Base-by-base conservation (phyloP, 371 early-diverging fungal species). In the Lichtheimia corymbifera region DNA sequence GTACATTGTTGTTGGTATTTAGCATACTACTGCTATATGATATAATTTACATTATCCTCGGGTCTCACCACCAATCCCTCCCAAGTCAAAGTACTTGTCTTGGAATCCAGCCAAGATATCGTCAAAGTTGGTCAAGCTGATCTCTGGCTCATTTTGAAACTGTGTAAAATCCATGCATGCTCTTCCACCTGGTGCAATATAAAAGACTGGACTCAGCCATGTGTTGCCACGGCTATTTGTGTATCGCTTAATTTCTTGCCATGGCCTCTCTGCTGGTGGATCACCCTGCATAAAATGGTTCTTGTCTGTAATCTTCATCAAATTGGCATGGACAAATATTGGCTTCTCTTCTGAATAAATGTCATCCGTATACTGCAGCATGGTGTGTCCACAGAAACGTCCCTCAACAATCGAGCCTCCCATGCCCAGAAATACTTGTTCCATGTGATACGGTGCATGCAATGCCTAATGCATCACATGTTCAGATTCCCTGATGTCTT, bases 81-180 rank as follows among this genome's bases (percentile, higher is more conserved):
- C 76, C 13, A 57, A 58, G n/a, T 66, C 62, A 63, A 79, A 79
- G 50, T 79, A 79, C 12, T 57, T 30, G 1, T 61, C 24, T 50
- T 74, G 76, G 18, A 72, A 71, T 9, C 59, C 61, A 14, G 70
- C 66, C 27, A 74, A 3, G 0, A 71, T 50, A 2, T 44, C 30
- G 55, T 76, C 76, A 55, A 79, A 74, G 4, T 54, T 20, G 43
- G 67, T 66, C 3, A 68, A 61, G 0, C 66, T 61, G 1, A 64
- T 62, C 4, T 72, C 71, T 15, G 77, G 77, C 40, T 74, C 77
- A 1, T 74, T 73, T 43, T 65, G 41, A 9, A 53, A 60, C 45
- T 64, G 62, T 1, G 64, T 63, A 45, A 74, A 74, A 52, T 79
- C 72, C 77, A 79, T 76, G 40, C 77, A 79, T n/a, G 79, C 67